Evolutionary conservation across 768 basidiomycete species (phyloP), one percentile per base, ranked within the genome.

Genomic region (Royoungia palumana): DNA sequence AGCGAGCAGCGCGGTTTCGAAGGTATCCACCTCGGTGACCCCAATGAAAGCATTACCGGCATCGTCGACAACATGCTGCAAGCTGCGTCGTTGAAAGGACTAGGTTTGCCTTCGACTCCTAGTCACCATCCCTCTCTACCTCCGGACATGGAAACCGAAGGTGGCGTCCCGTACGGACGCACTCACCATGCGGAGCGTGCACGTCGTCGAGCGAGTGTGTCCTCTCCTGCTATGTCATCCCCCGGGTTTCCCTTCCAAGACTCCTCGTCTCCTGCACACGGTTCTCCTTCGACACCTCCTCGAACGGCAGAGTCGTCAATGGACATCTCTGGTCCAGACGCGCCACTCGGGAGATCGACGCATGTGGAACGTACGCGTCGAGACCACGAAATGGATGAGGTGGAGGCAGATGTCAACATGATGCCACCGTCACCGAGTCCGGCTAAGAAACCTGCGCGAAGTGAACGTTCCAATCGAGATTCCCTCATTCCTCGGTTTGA

Each of bases 61-160:
- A 73, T 85, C 24, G 85, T 87, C 17, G 80, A 87, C 38, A 78
- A 85, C 46, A 82, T 87, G 74, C 74, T 87, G 49, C 75, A 78
- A 44, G 47, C 65, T 36, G 20, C 52, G 4, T 54, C 60, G n/a
- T 17, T 54, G 2, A 54, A 53, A 6, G 64, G 64, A 35, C 46
- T 65, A 14, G 64, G 64, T 12, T 34, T 61, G 13, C 65, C 65
- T 13, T 65, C 65, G 7, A 67, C 65, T 6, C 61, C 65, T 17
- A 47, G 50, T 78, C 82, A 4, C 72, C 65, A 25, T 41, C 66
- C 55, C 13, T 59, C 61, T 44, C 70, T 81, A 6, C 80, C 81
- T 17, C 70, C 71, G 12, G 81, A 81, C n/a, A 42, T 58, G 48
- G 82, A 85, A 55, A 77, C 77, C 8, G 83, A 85, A 62, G 78